Percentiles rank a stretch among this genome's conserved stretches.
These are phyloP conservation scores for Mediolabrus comicus DNA, from an alignment of 108 stramenopile genomes.

Conservation along the genomic window DNA sequence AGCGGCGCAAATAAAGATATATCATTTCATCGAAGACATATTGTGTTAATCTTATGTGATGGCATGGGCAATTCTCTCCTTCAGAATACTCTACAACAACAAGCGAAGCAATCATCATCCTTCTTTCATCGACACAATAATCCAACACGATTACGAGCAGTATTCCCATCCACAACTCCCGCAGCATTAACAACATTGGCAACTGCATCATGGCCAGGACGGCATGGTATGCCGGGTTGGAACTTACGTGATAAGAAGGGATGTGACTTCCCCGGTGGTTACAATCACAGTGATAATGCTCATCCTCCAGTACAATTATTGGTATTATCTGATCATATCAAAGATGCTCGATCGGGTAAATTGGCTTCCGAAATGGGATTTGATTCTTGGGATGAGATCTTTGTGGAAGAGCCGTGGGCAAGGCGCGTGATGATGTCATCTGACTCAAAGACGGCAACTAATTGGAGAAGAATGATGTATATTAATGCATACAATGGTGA, in stretches of 20 bases:
- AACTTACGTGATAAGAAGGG: conserved; percentile 34
- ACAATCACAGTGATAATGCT: background rate
- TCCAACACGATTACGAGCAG: conserved; percentile 18
- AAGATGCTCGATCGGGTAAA: conserved; percentile 25
- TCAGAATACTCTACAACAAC: background rate
- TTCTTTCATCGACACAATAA: conserved; percentile 20
- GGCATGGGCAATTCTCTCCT: conserved; percentile 33
- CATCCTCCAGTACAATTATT: conserved; percentile 22
- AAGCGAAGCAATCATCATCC: background rate
- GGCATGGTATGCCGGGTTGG: conserved; percentile 37
- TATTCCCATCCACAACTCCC: conserved; percentile 38
- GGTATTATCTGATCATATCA: conserved; percentile 18
- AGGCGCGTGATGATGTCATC: conserved; percentile 2
- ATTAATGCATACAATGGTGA: conserved; percentile 45
- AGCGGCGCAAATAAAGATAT: background rate
- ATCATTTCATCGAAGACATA: conserved; percentile 5
- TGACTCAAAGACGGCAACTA: background rate
- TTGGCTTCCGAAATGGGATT: conserved; percentile 21
- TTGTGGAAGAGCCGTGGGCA: conserved; percentile 37
- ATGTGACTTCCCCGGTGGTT: conserved; percentile 27
- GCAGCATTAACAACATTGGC: conserved; percentile 35
- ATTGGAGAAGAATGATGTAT: conserved; percentile 23
- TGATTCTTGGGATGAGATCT: conserved; percentile 26
- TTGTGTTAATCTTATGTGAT: conserved; percentile 35
- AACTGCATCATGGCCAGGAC: conserved; percentile 30